These are phyloP conservation scores for Microdochium paspali DNA, from an alignment of 2,329 filamentous ascomycete genomes.

Conservation along the genomic window DNA sequence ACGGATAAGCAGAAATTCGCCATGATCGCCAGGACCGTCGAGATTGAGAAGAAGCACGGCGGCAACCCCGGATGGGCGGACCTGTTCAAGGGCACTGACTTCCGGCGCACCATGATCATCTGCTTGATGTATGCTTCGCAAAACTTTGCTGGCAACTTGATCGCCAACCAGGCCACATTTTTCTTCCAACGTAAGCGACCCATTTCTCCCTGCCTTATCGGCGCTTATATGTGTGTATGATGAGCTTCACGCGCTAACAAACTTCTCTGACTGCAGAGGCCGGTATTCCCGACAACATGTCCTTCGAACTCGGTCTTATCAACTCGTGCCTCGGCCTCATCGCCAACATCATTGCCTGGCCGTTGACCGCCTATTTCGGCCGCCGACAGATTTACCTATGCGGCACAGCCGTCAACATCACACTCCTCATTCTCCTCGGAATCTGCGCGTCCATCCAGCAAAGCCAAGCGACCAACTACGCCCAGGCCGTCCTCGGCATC, in stretches of 20 bases:
- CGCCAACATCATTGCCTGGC: slow-evolving; percentile 24
- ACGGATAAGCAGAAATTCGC: slow-evolving; percentile 35
- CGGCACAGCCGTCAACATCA: slow-evolving; percentile 22
- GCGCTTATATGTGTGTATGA: too few species aligned
- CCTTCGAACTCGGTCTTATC: slow-evolving; percentile 16
- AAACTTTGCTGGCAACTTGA: slow-evolving; percentile 51
- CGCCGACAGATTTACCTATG: slow-evolving; percentile 29
- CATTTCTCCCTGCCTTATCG: too few species aligned
- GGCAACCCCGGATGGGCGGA: slow-evolving; percentile 37
- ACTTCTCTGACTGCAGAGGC: too few species aligned
- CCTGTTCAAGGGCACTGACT: slow-evolving; percentile 43
- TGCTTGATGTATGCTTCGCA: slow-evolving; percentile 49
- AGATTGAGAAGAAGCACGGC: slow-evolving; percentile 35
- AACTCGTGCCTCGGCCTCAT: slow-evolving; percentile 19
- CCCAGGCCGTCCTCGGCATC: slow-evolving; percentile 25
- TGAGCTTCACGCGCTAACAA: too few species aligned
- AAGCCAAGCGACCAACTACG: slow-evolving; percentile 21
- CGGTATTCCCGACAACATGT: slow-evolving; percentile 9
- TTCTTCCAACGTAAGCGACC: slow-evolving; percentile 38
- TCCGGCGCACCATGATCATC: slow-evolving; percentile 43
- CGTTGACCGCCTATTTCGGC: slow-evolving; percentile 24
- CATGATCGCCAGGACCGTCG: slow-evolving; percentile 48
- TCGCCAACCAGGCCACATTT: slow-evolving; percentile 52
- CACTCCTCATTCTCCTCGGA: slow-evolving; percentile 24
- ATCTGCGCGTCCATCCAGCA: slow-evolving; percentile 23